A percentile compares a stretch with the other conserved stretches of the same genome.
These are phyloP conservation scores for Syzygium aqueum DNA, from an alignment of 345 rosid genomes.

Conservation along the genomic window DNA sequence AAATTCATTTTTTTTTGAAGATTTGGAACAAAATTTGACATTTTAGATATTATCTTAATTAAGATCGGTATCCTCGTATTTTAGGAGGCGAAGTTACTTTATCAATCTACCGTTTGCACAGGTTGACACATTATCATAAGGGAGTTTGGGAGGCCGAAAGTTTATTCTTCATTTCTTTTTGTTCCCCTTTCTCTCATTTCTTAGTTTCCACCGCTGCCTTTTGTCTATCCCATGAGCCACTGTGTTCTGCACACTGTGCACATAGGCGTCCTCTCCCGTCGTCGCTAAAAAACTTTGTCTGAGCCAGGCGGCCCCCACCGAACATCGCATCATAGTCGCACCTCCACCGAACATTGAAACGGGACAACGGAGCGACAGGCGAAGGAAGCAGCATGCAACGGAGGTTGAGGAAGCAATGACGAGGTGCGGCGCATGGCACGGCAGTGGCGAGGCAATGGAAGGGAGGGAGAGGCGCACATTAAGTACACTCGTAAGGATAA, in stretches of 20 bases:
- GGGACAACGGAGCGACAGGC: background rate
- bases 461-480: background rate
- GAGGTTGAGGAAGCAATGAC: background rate
- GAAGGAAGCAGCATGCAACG: background rate
- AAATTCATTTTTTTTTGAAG: background rate
- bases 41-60: background rate
- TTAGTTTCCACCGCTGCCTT: background rate
- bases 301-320: too few relatives aligned
- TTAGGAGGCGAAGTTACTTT: too few relatives aligned
- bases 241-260: background rate
- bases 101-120: background rate
- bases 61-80: too few relatives aligned
- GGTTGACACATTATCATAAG: background rate
- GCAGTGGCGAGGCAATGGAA: background rate
- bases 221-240: background rate
- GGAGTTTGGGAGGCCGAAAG: background rate
- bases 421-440: background rate
- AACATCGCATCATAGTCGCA: background rate
- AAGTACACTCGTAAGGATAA: background rate
- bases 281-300: too few relatives aligned
- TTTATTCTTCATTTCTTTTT: background rate
- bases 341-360: background rate
- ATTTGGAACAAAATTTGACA: background rate
- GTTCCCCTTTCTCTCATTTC: background rate
- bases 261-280: background rate